Percentiles rank a stretch among this genome's conserved stretches.
phyloP scores from a whole-genome alignment of 108 stramenopile species.

The Nannochloropsis granulata region DNA sequence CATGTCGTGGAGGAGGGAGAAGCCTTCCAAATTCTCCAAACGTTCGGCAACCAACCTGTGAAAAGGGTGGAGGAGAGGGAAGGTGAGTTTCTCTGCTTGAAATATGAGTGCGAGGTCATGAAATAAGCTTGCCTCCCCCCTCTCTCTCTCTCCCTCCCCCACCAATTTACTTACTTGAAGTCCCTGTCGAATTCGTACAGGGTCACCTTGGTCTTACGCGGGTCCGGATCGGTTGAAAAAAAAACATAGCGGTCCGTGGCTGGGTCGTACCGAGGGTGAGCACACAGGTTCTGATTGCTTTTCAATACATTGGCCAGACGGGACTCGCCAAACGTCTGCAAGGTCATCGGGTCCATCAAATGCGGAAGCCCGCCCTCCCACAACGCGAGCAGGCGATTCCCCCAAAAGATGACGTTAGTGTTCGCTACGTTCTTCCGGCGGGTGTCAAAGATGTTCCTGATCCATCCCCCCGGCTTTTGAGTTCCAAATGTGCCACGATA shows the following conservation, averaged over 20 bases:
- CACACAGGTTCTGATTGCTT: slow-evolving; percentile 2
- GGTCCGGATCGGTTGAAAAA: slow-evolving; percentile 11
- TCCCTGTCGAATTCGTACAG: slow-evolving; percentile 30
- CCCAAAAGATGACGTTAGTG: slow-evolving; percentile 38
- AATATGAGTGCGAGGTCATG: not conserved
- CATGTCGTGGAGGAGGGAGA: slow-evolving; percentile 37
- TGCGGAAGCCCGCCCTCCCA: slow-evolving; percentile 39
- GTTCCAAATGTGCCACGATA: slow-evolving; percentile 37
- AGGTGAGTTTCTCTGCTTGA: not conserved
- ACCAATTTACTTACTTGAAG: not conserved
- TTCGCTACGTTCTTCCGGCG: slow-evolving; percentile 36
- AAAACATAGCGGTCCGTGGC: slow-evolving; percentile 19
- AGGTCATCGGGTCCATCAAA: slow-evolving; percentile 29
- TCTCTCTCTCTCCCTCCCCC: not conserved
- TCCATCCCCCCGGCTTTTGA: slow-evolving; percentile 19
- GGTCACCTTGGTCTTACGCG: slow-evolving; percentile 19
- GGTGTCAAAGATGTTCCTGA: slow-evolving; percentile 33
- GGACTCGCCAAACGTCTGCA: slow-evolving; percentile 27
- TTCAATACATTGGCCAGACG: not conserved
- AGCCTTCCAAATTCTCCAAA: not conserved
- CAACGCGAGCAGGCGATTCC: slow-evolving; percentile 32
- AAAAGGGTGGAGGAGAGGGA: not conserved
- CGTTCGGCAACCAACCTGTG: not conserved
- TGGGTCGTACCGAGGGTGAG: slow-evolving; percentile 35
- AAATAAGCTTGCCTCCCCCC: not conserved